Base-by-base conservation (phyloP, 2,329 filamentous ascomycete species). In the Lachnellula arida region DNA sequence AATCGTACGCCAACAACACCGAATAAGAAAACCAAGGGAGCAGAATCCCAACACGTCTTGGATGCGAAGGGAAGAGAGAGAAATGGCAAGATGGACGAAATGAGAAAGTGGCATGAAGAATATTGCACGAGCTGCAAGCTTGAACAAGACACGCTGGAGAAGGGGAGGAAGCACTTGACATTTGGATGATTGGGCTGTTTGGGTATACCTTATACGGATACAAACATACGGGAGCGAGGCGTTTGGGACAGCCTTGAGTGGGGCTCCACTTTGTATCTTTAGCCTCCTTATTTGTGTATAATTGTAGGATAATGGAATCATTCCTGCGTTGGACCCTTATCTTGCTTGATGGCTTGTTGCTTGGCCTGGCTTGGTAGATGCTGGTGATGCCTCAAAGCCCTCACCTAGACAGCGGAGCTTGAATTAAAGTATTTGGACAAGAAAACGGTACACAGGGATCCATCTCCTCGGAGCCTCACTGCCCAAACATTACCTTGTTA, bases 41-140 rank as follows among this genome's bases (percentile, higher is more conserved):
- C 35, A 23, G 55, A 52, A 17, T 23, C 55, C 22, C 63, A 68
- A 40, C 59, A 65, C 40, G 51, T 64, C 17, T 51, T 62, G 37
- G 60, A 59, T 32, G 58, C 50, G 19, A 63, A 60, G 28, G 63
- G 61, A 34, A 50, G 54, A 35, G 58, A 66, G 42, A 57, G 69
- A 2, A 71, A 71, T 49, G 69, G 69, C 12, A 70, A 70, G 39
- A 67, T 71, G 25, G 73, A 75, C 49, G 75, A 79, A 39, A 73
- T 85, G 3, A 73, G 75, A 58, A 73, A 73, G 46, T 85, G 81
- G 79, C 81, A 85, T 61, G 74, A 78, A 47, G 75, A 77, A 52
- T 87, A 88, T 69, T 88, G 85, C 71, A 75, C 75, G 22, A 86
- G 83, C 65, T 88, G 85, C 70, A 66, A 63, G 57, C 34, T 61